Conservation (phyloP, 768 basidiomycete genomes). For the Lenzites betulinus region DNA sequence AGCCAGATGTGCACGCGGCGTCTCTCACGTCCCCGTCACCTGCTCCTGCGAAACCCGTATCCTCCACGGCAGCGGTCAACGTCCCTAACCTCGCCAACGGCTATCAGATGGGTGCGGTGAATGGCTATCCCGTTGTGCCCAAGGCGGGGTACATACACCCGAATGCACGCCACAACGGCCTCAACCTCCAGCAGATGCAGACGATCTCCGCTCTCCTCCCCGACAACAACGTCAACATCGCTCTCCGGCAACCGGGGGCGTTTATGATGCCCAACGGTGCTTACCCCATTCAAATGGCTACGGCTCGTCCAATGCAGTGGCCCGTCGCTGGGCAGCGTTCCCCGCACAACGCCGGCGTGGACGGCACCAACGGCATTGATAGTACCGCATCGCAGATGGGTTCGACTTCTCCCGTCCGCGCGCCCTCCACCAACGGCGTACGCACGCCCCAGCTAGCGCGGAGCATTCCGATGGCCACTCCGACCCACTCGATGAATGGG, state of each 20-base stretch:
- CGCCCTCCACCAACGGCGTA: conserved; percentile 61
- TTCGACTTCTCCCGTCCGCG: conserved; percentile 42
- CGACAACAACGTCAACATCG: conserved; percentile 27
- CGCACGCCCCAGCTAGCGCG: conserved; percentile 35
- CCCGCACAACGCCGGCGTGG: conserved; percentile 28
- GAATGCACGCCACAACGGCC: conserved; percentile 38
- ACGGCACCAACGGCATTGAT: conserved; percentile 33
- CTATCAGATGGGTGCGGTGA: conserved; percentile 37
- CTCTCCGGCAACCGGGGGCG: conserved; percentile 35
- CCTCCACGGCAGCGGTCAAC: conserved; percentile 39
- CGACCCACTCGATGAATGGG: conserved; percentile 17
- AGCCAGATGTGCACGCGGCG: conserved; percentile 23
- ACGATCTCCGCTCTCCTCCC: conserved; percentile 36
- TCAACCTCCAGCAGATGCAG: conserved; percentile 62
- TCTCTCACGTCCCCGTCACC: conserved; percentile 36
- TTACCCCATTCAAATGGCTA: conserved; percentile 44
- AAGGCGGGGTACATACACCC: conserved; percentile 38
- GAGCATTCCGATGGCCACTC: conserved; percentile 14
- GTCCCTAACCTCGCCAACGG: conserved; percentile 44
- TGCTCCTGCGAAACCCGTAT: conserved; percentile 51
- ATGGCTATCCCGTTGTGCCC: conserved; percentile 45
- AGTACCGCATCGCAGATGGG: conserved; percentile 38
- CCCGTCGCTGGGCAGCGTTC: conserved; percentile 26
- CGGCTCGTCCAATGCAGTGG: conserved; percentile 45
- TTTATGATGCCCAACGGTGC: conserved; percentile 40